A percentile compares a stretch with the other conserved stretches of the same genome.
phyloP scores from a whole-genome alignment of 2,329 filamentous ascomycete species.

The Microsporum ferrugineum region DNA sequence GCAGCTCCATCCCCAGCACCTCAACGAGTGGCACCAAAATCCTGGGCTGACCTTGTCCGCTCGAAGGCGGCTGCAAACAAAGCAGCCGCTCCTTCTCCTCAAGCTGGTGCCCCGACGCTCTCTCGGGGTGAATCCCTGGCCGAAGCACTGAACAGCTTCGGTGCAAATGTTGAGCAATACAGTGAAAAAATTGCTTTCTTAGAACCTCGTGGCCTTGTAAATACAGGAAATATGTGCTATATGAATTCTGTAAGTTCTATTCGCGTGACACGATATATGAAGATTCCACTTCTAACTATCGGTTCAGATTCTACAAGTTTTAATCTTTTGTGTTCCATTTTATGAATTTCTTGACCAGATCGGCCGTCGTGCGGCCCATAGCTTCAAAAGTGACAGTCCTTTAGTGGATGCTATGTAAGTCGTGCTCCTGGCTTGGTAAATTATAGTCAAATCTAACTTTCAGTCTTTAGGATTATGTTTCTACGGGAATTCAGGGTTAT shows the following conservation, averaged over 20 bases:
- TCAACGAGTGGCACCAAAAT: constrained; percentile 44
- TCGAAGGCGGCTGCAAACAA: constrained; percentile 34
- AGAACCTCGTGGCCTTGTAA: constrained; percentile 84
- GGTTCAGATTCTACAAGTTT: constrained; percentile 74
- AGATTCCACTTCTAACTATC: background rate
- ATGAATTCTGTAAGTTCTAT: constrained; percentile 85
- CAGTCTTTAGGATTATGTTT: constrained; percentile 66
- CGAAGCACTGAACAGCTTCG: constrained; percentile 65
- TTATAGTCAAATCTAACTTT: constrained; percentile 10
- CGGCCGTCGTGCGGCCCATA: constrained; percentile 70
- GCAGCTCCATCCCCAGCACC: constrained; percentile 29
- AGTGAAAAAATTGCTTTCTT: constrained; percentile 63
- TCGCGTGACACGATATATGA: constrained; percentile 17
- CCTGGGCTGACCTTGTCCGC: constrained; percentile 59
- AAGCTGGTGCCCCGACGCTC: constrained; percentile 29
- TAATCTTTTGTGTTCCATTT: constrained; percentile 88
- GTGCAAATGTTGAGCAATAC: constrained; percentile 48
- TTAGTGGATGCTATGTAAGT: constrained; percentile 85
- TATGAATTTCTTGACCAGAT: constrained; percentile 87
- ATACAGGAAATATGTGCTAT: constrained; percentile 98
- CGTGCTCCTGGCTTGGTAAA: background rate
- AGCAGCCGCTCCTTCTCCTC: constrained; percentile 16
- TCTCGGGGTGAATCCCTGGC: constrained; percentile 53
- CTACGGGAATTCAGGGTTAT: constrained; percentile 84
- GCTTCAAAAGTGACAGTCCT: constrained; percentile 90